phyloP scores from a whole-genome alignment of 306 rosid genomes.

The Alnus rubra region DNA sequence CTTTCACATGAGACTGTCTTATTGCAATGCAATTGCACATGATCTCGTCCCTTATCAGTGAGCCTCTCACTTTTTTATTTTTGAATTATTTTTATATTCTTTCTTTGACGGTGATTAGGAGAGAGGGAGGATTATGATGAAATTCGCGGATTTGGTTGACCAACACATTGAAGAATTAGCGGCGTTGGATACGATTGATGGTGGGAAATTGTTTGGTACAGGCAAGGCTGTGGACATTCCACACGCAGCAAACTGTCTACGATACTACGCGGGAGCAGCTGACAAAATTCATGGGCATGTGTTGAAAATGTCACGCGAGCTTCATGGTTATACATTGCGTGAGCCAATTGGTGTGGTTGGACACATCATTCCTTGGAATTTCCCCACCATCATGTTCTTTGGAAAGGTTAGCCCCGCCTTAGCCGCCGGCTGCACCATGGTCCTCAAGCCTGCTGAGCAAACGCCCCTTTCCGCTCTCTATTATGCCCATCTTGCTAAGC shows the following conservation, averaged over 20 bases:
- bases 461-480: constrained; percentile 84
- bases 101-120: constrained; percentile 44
- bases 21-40: no score
- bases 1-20: no score
- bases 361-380: constrained; percentile 91
- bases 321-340: constrained; percentile 67
- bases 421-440: constrained; percentile 90
- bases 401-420: constrained; percentile 67
- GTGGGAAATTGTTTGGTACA: constrained; percentile 46
- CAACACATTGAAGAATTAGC: constrained; percentile 66
- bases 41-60: no score
- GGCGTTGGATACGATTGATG: constrained; percentile 68
- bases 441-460: constrained; percentile 88
- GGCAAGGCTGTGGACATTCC: constrained; percentile 63
- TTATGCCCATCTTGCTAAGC: constrained; percentile 74
- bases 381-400: constrained; percentile 55
- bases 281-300: constrained; percentile 84
- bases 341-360: constrained; percentile 91
- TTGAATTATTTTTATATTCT: no score
- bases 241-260: constrained; percentile 30
- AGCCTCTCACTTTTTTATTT: no score
- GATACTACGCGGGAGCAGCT: constrained; percentile 91
- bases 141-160: constrained; percentile 68
- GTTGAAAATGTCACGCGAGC: constrained; percentile 44
- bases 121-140: constrained; percentile 59